Percentiles rank a stretch among this genome's conserved stretches.
Conservation (phyloP, 176 grass and related monocot species). For the Lolium rigidum region DNA sequence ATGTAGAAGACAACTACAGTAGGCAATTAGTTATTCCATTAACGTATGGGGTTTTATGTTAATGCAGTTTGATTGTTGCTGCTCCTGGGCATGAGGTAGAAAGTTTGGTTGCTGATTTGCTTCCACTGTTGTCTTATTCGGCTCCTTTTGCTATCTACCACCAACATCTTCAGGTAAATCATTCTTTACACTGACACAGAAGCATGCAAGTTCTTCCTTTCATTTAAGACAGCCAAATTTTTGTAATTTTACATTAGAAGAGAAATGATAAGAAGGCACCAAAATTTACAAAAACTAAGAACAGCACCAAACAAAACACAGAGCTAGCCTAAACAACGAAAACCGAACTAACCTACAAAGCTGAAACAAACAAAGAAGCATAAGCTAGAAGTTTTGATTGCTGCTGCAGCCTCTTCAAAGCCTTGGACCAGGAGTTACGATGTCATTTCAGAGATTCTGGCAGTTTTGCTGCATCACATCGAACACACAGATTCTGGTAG, state of each 20-base stretch:
- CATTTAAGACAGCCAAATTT: neutral
- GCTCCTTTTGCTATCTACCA: constrained; percentile 95
- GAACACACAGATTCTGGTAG: neutral
- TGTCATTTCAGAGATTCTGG: neutral
- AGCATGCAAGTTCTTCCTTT: neutral
- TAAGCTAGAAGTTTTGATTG: neutral
- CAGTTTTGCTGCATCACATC: neutral
- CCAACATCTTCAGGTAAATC: constrained; percentile 81
- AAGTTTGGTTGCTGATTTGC: constrained; percentile 71
- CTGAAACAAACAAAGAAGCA: neutral
- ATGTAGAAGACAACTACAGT: constrained; percentile 6
- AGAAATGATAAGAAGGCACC: neutral
- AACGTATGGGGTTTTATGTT: constrained; percentile 25
- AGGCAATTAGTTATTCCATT: constrained; percentile 27
- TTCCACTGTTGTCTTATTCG: constrained; percentile 86
- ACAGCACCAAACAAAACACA: neutral
- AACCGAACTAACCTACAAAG: neutral
- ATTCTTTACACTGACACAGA: neutral
- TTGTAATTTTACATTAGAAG: neutral
- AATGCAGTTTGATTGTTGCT: constrained; percentile 89
- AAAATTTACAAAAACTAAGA: neutral
- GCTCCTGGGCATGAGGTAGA: constrained; percentile 76
- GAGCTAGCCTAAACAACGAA: neutral
- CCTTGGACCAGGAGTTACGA: neutral
- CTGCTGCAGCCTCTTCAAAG: neutral